These are phyloP conservation scores for Blastomyces emzantsi DNA, from an alignment of 2,329 filamentous ascomycete species.

Conservation along the genomic window DNA sequence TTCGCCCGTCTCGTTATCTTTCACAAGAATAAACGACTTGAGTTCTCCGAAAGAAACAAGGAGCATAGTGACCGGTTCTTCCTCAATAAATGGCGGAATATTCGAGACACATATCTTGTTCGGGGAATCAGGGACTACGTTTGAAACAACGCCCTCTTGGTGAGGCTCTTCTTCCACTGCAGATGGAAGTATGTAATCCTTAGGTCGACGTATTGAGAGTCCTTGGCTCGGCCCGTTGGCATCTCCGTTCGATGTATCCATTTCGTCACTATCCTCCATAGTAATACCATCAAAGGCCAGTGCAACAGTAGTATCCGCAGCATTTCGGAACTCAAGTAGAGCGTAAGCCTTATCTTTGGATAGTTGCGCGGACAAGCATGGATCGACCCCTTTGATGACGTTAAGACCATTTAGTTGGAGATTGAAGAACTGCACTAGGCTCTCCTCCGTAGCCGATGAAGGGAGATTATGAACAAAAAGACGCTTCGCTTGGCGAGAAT, in stretches of 20 bases:
- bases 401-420: slow-evolving; percentile 95
- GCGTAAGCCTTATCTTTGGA: slow-evolving; percentile 73
- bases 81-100: slow-evolving; percentile 76
- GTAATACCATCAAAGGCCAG: slow-evolving; percentile 80
- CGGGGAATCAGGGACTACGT: slow-evolving; percentile 76
- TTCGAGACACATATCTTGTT: slow-evolving; percentile 94
- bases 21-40: slow-evolving; percentile 83
- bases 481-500: slow-evolving; percentile 88
- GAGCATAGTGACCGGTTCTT: slow-evolving; percentile 86
- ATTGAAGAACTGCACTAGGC: slow-evolving; percentile 80
- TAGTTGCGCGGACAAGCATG: slow-evolving; percentile 75
- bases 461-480: slow-evolving; percentile 82
- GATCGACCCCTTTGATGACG: slow-evolving; percentile 71
- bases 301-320: slow-evolving; percentile 82
- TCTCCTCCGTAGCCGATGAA: slow-evolving; percentile 61
- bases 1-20: slow-evolving; percentile 75
- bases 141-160: slow-evolving; percentile 68
- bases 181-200: slow-evolving; percentile 92
- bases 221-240: slow-evolving; percentile 45
- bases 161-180: slow-evolving; percentile 63
- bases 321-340: slow-evolving; percentile 79
- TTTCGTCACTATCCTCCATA: slow-evolving; percentile 65
- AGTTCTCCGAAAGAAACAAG: slow-evolving; percentile 85
- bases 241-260: slow-evolving; percentile 41
- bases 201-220: slow-evolving; percentile 74